Base-by-base conservation (phyloP, 768 basidiomycete genomes). In the Fomitopsis serialis region DNA sequence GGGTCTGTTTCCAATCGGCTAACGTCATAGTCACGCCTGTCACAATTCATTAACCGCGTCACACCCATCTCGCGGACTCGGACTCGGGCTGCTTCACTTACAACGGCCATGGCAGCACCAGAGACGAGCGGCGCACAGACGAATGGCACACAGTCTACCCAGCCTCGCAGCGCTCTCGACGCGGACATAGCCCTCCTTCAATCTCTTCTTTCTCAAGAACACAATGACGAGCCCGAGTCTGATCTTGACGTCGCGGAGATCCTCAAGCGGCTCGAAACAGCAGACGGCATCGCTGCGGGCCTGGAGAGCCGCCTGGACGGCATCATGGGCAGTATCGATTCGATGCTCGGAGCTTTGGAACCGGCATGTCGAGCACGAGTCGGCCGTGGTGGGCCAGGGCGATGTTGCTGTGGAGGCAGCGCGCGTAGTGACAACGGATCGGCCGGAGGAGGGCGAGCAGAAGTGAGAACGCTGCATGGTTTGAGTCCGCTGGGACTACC, bases 301-400 rank as follows among this genome's bases (percentile, higher is more conserved):
- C 74, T 91, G 44, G 89, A 90, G 62, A 64, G 64, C 53, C 79
- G 77, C 57, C 68, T 91, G 40, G 86, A 91, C 61, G 73, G 64
- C 19, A 69, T 91, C 32, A 68, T 91, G 50, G 75, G 63, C 42
- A 79, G 78, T 48, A 67, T 89, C 54, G 84, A 89, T 62, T 59
- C 57, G 11, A 67, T 89, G 8, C 63, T 89, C 15, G 66, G 67
- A 5, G 66, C 65, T 11, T 67, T 88, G 21, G 78, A 78, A 52
- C 32, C 42, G 29, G 42, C 6, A 15, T 15, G 15, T 15, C 37
- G 37, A 40, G 37, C 37, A 19, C 5, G 37, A 40, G 37, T 19
- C 19, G 37, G 15, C 37, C 15, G 15, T 40, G 6, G 37, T 40
- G 15, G 7, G 37, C 6, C 37, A 40, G 19, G 37, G 37, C 37